Evolutionary conservation across 2,329 filamentous ascomycete genomes (phyloP), one percentile per base, ranked within the genome.

Genomic region (Exserohilum rostratum): DNA sequence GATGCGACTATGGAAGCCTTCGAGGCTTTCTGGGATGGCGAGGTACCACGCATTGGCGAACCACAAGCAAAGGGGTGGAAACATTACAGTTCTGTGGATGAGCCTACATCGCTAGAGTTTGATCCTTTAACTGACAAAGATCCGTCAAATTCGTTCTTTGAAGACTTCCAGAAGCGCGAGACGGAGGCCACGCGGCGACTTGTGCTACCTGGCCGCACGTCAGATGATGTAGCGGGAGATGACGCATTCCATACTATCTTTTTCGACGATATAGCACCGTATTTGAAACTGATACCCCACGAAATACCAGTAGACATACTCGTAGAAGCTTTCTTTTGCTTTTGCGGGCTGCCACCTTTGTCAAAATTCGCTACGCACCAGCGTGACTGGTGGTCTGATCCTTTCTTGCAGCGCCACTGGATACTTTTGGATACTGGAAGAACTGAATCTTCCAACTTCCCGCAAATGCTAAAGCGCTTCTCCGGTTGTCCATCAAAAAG

Each of bases 161-260:
- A 68, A 12, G 50, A 51, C 3, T 76, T 76, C 27, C 67, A 70
- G 6, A 57, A 61, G 5, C 76, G 81, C 11, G 92, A 96, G 68
- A 69, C 72, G n/a, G 73, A 78, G 10, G 77, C 76, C 25, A 78
- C 79, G 1, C 58, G 67, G 12, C 75, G 77, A 37, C 80, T 87
- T 7, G 79, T 77, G 35, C 77, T 87, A 51, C 90, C 92, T 5
- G 90, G 90, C 13, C 85, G 90, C 44, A 89, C 89, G 0, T 79
- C 89, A 56, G 91, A 97, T 69, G 87, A 91, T 22, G 82, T 85
- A 2, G 84, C 83, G 13, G 88, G 91, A 60, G 88, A 93, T 54
- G 93, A 97, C 66, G 90, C 91, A 0, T 96, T 90, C 62, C 84
- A 92, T 31, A 85, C 95, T 3, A 84, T 96, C 40, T 84, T 97